Conservation (phyloP, 768 basidiomycete species). For the Trametes cubensis region DNA sequence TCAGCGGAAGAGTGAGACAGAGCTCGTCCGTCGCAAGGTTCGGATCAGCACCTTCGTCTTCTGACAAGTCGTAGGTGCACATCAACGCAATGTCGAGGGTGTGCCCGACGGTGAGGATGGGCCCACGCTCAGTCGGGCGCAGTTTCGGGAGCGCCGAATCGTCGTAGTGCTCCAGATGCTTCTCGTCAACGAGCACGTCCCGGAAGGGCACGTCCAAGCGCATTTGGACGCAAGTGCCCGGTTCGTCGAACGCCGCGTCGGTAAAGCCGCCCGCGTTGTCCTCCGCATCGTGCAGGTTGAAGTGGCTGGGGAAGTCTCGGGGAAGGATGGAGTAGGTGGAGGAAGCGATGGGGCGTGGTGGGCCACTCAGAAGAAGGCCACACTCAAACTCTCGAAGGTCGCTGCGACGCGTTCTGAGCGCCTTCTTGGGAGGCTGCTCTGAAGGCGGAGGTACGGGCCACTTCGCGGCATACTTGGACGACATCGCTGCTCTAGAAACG, state of each 20-base stretch:
- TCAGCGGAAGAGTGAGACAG: conserved; percentile 29
- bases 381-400: conserved; percentile 50
- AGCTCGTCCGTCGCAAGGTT: conserved; percentile 28
- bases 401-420: conserved; percentile 59
- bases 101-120: conserved; percentile 62
- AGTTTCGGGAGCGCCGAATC: conserved; percentile 46
- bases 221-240: conserved; percentile 58
- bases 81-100: conserved; percentile 53
- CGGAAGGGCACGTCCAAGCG: conserved; percentile 56
- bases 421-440: conserved; percentile 65
- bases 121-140: conserved; percentile 51
- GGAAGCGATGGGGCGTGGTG: conserved; percentile 33
- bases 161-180: conserved; percentile 25
- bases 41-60: conserved; percentile 28
- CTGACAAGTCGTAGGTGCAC: conserved; percentile 56
- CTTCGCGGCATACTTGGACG: conserved; percentile 43
- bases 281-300: conserved; percentile 52
- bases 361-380: conserved; percentile 38
- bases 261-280: conserved; percentile 44
- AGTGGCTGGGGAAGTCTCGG: conserved; percentile 46
- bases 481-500: conserved; percentile 43
- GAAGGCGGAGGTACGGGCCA: conserved; percentile 59
- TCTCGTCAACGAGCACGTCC: conserved; percentile 28
- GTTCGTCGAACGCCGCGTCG: conserved; percentile 29
- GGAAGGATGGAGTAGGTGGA: conserved; percentile 56